Conservation (phyloP, 495 filamentous ascomycete species). For the Talaromyces stipitatus region DNA sequence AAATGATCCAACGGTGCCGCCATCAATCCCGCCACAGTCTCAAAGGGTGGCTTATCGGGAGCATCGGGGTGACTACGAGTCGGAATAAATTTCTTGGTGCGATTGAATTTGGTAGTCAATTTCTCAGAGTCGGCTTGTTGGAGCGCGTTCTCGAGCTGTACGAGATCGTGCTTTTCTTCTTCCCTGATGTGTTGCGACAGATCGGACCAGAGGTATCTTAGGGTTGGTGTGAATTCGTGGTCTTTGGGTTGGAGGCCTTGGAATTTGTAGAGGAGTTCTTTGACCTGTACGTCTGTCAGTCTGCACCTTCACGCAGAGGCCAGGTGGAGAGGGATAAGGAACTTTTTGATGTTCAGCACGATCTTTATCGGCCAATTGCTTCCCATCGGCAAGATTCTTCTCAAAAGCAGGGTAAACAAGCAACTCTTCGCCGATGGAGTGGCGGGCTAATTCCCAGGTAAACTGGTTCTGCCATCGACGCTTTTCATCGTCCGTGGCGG, state of each 20-base stretch:
- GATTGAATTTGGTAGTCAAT: constrained; percentile 45
- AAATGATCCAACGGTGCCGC: constrained; percentile 10
- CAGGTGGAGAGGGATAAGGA: constrained; percentile 8
- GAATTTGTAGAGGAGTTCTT: constrained; percentile 53
- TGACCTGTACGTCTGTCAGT: constrained; percentile 43
- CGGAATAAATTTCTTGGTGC: constrained; percentile 56
- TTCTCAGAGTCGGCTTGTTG: constrained; percentile 25
- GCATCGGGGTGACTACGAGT: constrained; percentile 45
- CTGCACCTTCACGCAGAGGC: neutral
- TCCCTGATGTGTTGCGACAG: constrained; percentile 52
- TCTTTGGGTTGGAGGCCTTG: constrained; percentile 44
- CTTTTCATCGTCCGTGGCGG: constrained; percentile 25
- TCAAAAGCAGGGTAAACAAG: constrained; percentile 64
- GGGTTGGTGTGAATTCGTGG: constrained; percentile 40
- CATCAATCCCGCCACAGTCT: constrained; percentile 10
- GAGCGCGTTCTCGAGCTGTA: constrained; percentile 41
- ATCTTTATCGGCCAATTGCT: constrained; percentile 49
- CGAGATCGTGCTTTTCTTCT: constrained; percentile 50
- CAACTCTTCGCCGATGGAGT: constrained; percentile 60
- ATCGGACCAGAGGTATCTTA: constrained; percentile 44
- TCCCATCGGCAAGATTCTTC: constrained; percentile 43
- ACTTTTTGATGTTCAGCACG: constrained; percentile 50
- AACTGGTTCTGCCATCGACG: constrained; percentile 56
- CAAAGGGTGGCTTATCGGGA: constrained; percentile 13
- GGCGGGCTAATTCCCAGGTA: constrained; percentile 63